Conservation (phyloP, 2,329 filamentous ascomycete genomes). For the Hymenoscyphus repandus region DNA sequence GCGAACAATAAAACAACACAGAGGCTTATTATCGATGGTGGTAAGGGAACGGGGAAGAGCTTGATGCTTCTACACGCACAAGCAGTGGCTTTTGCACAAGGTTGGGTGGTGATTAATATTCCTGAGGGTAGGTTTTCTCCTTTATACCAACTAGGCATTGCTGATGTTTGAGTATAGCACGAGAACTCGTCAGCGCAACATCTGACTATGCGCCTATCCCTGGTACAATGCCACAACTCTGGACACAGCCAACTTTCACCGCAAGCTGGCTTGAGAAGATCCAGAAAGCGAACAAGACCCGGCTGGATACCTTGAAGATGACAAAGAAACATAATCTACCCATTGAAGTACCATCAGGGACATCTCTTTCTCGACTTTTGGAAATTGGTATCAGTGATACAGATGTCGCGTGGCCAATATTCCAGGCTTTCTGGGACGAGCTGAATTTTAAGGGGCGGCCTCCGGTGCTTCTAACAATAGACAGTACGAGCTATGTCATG, state of each 20-base stretch:
- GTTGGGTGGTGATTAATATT: constrained; percentile 84
- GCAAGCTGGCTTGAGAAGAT: constrained; percentile 70
- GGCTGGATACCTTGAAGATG: constrained; percentile 52
- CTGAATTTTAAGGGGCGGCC: constrained; percentile 49
- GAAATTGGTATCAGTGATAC: constrained; percentile 66
- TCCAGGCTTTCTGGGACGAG: constrained; percentile 77
- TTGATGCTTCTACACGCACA: constrained; percentile 79
- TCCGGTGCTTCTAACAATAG: constrained; percentile 67
- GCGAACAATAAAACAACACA: constrained; percentile 49
- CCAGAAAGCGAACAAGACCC: constrained; percentile 61
- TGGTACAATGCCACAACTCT: constrained; percentile 52
- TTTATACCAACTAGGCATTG: not conserved
- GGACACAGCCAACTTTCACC: constrained; percentile 74
- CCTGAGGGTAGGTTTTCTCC: constrained; percentile 66
- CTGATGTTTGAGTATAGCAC: constrained; percentile 45
- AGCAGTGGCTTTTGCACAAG: constrained; percentile 72
- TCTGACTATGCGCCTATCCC: constrained; percentile 74
- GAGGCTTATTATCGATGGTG: constrained; percentile 67
- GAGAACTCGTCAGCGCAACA: constrained; percentile 74
- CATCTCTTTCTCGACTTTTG: constrained; percentile 62
- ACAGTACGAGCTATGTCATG: constrained; percentile 81
- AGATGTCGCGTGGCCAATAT: constrained; percentile 74
- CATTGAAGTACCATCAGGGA: constrained; percentile 50
- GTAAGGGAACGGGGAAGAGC: constrained; percentile 77
- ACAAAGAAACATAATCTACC: constrained; percentile 52